These are phyloP conservation scores for Linnemannia hyalina DNA, from an alignment of 192 early-diverging fungal species.

Conservation along the genomic window DNA sequence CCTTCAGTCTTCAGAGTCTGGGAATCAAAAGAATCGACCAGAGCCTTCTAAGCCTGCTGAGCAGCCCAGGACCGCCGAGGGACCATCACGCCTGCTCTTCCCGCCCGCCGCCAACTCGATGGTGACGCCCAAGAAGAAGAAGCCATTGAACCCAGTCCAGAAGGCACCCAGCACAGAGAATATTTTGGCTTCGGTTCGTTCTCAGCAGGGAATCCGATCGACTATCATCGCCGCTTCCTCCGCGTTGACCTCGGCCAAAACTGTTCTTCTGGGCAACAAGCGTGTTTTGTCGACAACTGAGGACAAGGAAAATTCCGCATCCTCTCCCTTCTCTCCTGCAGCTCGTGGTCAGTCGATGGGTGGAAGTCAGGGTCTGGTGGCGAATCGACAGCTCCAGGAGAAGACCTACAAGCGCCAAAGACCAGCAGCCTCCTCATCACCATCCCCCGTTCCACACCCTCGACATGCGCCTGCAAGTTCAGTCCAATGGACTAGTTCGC, in stretches of 20 bases:
- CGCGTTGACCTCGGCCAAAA: conserved; percentile 12
- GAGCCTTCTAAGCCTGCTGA: background rate
- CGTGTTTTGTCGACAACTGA: conserved; percentile 20
- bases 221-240: conserved; percentile 9
- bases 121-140: conserved; percentile 47
- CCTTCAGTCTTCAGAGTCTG: background rate
- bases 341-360: background rate
- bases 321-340: background rate
- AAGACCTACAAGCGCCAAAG: conserved; percentile 27
- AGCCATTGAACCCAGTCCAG: conserved; percentile 45
- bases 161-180: conserved; percentile 49
- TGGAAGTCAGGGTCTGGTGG: background rate
- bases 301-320: conserved; percentile 36
- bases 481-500: background rate
- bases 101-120: background rate
- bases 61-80: background rate
- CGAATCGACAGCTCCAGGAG: background rate
- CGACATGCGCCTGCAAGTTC: background rate
- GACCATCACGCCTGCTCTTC: background rate
- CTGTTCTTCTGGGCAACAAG: conserved; percentile 24
- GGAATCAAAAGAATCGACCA: background rate
- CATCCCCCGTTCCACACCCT: background rate
- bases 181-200: conserved; percentile 37
- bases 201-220: conserved; percentile 15
- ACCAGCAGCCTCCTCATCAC: background rate